Base-by-base conservation (phyloP, 495 filamentous ascomycete species). In the Polyplosphaeria fusca region DNA sequence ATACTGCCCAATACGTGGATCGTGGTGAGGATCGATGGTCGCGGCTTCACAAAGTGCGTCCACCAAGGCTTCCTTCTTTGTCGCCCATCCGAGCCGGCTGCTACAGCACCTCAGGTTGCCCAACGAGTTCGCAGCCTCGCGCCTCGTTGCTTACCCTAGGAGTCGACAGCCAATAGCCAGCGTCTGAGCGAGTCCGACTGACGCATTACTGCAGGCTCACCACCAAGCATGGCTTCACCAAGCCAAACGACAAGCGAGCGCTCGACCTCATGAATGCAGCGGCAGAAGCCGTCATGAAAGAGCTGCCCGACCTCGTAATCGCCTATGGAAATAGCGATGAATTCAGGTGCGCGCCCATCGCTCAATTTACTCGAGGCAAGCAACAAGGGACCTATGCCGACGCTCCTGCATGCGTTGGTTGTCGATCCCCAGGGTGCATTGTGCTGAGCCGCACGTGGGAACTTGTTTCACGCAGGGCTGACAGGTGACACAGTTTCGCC, bases 251-350 rank as follows among this genome's bases (percentile, higher is more conserved):
- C 69, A 78, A 77, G 46, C 81, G 86, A 41, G 93, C 92, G 24
- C 75, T 96, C 2, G 80, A 93, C 71, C 82, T 98, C 61, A 96
- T 96, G 93, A 98, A 97, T 67, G 87, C 84, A 2, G 89, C 89
- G 1, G 93, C 93, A 2, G 77, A 80, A 35, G 86, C 83, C 4
- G 87, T 96, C 50, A 80, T 96, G 79, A 82, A 80, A 58, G 89
- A 95, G 30, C 70, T 96, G 2, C 84, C 87, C 11, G 92, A 98
- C 67, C 81, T 96, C 30, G 78, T 81, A 12, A 83, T 96, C 60
- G 90, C 85, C 1, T 98, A 96, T 60, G 93, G 93, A 5, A 82
- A 93, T 47, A 95, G 89, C 65, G 93, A 98, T 67, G 93, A 98
- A 68, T 97, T 82, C 67, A 93, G 88, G 89, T 86, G 69, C 9